Evolutionary conservation across 1,284 basidiomycete genomes (phyloP), one percentile per base, ranked within the genome.

Genomic region (Cryptococcus sp.): DNA sequence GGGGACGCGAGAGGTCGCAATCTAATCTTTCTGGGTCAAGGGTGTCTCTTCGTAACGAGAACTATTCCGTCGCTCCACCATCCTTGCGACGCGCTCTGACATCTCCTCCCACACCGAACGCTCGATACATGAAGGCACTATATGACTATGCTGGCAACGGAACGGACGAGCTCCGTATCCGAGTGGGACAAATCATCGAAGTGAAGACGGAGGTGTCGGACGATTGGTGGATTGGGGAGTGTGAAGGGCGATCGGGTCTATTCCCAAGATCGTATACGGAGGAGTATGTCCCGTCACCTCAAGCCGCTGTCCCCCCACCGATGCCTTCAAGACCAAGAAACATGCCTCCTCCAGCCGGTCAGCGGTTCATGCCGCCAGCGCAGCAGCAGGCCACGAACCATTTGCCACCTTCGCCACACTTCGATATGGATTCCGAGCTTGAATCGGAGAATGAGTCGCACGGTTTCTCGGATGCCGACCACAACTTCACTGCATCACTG

Each of bases 151-250:
- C 81, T 0, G 88, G 85, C 0, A 84, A 84, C 7, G 81, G 84
- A 3, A 57, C 58, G 1, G 90, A 92, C 66, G 91, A 93, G 74
- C 80, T 93, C 46, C 83, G 83, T 38, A 87, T 93, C 78, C 82
- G 79, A 56, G 79, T 81, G 7, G 91, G 90, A 0, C 86, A 88
- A 50, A 84, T 89, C 63, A 87, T 93, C 57, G 74, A 82, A 19
- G 86, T 92, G 19, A 69, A 89, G 23, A 85, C 85, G 41, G 88
- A 91, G 73, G 87, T 91, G 0, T 80, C 89, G 39, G 87, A 88
- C 57, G 89, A 85, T 55, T 93, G 91, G 91, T 91, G 88, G 86
- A 84, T 91, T 79, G 90, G 90, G 15, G 85, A 89, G 73, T 66
- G 53, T 15, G 71, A 86, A 27, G 88, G 88, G 16, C 81, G 81